phyloP scores from a whole-genome alignment of 2,329 filamentous ascomycete genomes.

The Podosphaera xanthii region DNA sequence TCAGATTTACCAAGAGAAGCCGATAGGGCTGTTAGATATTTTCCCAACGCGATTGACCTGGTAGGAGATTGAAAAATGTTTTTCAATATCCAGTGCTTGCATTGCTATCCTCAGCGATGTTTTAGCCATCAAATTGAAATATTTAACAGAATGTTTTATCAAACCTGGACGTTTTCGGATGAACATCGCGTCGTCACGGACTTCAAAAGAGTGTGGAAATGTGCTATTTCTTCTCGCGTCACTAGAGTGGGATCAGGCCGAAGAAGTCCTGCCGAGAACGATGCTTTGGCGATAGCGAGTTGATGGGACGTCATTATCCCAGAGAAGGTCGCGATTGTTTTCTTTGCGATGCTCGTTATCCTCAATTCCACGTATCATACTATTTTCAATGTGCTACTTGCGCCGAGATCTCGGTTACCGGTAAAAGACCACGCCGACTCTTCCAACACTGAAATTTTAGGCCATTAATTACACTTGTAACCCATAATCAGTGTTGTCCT shows the following conservation, averaged over 20 bases:
- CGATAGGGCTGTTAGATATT: slow-evolving; percentile 50
- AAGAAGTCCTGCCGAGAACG: slow-evolving; percentile 51
- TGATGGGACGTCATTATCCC: slow-evolving; percentile 39
- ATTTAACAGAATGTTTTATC: slow-evolving; percentile 16
- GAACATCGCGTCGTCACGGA: slow-evolving; percentile 48
- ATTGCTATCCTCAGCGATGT: slow-evolving; percentile 37
- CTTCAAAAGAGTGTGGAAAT: slow-evolving; percentile 44
- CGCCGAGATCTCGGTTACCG: too few relatives aligned
- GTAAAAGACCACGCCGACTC: too few relatives aligned
- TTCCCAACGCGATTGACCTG: slow-evolving; percentile 45
- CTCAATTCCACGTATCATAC: too few relatives aligned
- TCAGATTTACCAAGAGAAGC: slow-evolving; percentile 26
- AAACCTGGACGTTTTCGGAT: slow-evolving; percentile 73
- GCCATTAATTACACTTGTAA: too few relatives aligned
- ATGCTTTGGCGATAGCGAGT: slow-evolving; percentile 56
- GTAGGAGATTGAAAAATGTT: slow-evolving; percentile 45
- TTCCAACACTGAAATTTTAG: too few relatives aligned
- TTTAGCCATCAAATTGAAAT: slow-evolving; percentile 18
- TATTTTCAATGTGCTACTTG: too few relatives aligned
- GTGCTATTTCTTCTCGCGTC: slow-evolving; percentile 42
- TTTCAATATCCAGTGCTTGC: slow-evolving; percentile 65
- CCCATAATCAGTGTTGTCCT: too few relatives aligned
- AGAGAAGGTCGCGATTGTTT: neutral
- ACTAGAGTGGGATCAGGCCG: slow-evolving; percentile 51
- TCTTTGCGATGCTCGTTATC: too few relatives aligned